Base-by-base conservation (phyloP, 306 rosid genomes). In the Vigna trinervia region DNA sequence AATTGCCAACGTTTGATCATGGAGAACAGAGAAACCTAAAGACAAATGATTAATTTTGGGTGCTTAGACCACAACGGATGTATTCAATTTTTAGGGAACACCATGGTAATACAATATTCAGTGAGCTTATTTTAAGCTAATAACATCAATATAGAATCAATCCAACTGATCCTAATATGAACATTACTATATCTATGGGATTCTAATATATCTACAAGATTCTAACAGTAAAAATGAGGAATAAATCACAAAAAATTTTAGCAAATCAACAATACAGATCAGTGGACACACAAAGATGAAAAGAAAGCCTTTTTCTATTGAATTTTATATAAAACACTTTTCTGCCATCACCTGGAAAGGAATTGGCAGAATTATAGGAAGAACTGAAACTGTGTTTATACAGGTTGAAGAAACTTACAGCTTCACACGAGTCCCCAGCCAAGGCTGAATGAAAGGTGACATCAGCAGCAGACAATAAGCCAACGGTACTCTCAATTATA, bases 401-500 rank as follows among this genome's bases (percentile, higher is more conserved):
- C 57, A 57, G 26, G 41, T 78, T 59, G 61, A 68, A 81, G 76
- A 64, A 58, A 82, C 98, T 88, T 84, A 94, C 98, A 85, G 83
- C 80, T 79, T 92, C 97, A 71, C 80, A 84, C 12, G 92, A 88
- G 80, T 89, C 95, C n/a, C 89, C 87, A 51, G 72, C 85, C 50
- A 88, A 89, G 59, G 95, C 87, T 8, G 78, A 87, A 73, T 86
- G 92, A 57, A 88, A 53, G 66, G 91, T 85, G 74, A 82, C 92
- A 69, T 89, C 91, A 58, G 92, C 82, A 76, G 90, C 88, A 80
- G 96, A 80, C 86, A 88, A 77, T 53, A 86, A 77, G 76, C 91
- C 97, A 32, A 87, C 92, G 6, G 92, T 89, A 91, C 96, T 92
- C 85, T 92, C 97, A 63, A 88, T 88, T 75, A 92, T 89, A 81